These are phyloP conservation scores for Coix lacrymajobi DNA, from an alignment of 176 grass and related monocot species.

Conservation along the genomic window DNA sequence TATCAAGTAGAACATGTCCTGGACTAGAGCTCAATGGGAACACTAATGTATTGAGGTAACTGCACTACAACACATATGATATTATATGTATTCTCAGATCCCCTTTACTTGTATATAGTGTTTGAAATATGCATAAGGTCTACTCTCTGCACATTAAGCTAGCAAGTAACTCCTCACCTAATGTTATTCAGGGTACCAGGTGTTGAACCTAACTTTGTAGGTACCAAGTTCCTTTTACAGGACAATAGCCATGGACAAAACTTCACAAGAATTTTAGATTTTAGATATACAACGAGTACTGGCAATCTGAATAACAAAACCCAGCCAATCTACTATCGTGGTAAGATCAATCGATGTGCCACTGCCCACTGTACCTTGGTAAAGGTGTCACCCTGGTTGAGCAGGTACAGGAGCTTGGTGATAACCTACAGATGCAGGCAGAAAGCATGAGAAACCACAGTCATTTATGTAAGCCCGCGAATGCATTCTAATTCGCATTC, in stretches of 20 bases:
- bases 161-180: neutral
- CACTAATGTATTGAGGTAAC: neutral
- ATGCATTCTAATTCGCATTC: neutral
- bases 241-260: neutral
- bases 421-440: slow-evolving; percentile 56
- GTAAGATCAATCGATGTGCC: neutral
- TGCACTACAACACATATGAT: neutral
- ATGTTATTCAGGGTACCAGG: neutral
- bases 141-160: slow-evolving; percentile 5
- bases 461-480: neutral
- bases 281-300: neutral
- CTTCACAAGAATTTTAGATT: neutral
- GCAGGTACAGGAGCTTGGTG: slow-evolving; percentile 96
- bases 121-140: neutral
- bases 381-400: slow-evolving; percentile 98
- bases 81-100: neutral
- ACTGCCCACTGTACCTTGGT: slow-evolving; percentile 57
- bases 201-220: neutral
- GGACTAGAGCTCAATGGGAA: neutral
- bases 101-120: neutral
- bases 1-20: neutral
- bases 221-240: neutral
- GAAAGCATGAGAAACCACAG: slow-evolving; percentile 21
- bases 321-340: neutral
- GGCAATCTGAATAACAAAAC: neutral